Evolutionary conservation across 23 red algal genomes (phyloP).

Genomic region (Pyropia yezoensis): DNA sequence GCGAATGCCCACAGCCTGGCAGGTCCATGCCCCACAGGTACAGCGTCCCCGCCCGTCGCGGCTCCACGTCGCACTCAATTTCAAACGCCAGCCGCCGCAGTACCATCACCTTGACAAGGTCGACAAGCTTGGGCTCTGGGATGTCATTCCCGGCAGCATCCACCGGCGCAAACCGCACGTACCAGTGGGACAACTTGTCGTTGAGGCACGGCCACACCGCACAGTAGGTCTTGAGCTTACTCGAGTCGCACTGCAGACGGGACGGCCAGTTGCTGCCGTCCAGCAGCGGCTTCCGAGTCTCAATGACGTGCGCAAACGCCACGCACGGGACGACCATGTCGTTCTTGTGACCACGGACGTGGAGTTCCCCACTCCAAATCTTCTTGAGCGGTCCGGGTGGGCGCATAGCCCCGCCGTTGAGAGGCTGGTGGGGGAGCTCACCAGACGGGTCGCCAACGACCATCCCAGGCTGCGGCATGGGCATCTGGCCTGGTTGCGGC

Average conservation of each 20-base stretch:
- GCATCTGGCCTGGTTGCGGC: neutral
- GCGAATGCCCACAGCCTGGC: neutral
- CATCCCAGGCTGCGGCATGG: neutral
- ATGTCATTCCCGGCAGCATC: neutral
- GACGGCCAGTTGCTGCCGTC: constrained; percentile 35
- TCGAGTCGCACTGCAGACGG: constrained; percentile 20
- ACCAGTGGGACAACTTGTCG: constrained; percentile 37
- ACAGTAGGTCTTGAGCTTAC: constrained; percentile 19
- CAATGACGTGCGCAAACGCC: constrained; percentile 9
- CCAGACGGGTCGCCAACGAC: neutral
- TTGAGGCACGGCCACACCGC: constrained; percentile 6
- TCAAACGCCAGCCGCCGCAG: constrained; percentile 24
- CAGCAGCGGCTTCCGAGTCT: neutral
- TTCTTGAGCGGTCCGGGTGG: neutral
- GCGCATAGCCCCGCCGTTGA: neutral
- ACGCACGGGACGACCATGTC: constrained; percentile 30
- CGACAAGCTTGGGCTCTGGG: constrained; percentile 1
- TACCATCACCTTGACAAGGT: constrained; percentile 40
- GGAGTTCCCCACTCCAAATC: constrained; percentile 21
- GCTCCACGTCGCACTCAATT: constrained; percentile 39
- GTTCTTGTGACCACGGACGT: constrained; percentile 6
- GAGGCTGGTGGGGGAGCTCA: neutral
- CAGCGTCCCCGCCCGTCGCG: constrained; percentile 21
- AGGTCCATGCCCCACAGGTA: constrained; percentile 32
- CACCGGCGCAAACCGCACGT: constrained; percentile 23